A percentile compares a stretch with the other conserved stretches of the same genome.
Conservation (phyloP, 2,329 filamentous ascomycete species). For the Sphaerulina musiva region DNA sequence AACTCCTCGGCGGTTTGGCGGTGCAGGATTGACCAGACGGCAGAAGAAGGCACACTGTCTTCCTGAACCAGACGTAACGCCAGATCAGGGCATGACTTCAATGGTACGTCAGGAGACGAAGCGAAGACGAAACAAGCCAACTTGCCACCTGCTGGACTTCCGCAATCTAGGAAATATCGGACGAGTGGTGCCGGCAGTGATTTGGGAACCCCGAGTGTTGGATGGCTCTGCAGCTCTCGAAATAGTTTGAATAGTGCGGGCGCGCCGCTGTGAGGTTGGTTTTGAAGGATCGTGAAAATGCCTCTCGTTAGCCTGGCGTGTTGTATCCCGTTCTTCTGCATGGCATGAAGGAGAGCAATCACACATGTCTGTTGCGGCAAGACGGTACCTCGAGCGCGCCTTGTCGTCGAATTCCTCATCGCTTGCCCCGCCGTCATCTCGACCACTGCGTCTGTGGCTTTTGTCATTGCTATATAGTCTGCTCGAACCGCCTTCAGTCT, state of each 20-base stretch:
- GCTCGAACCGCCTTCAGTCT: not conserved
- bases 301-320: not conserved
- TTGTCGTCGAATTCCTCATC: not conserved
- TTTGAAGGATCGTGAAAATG: constrained; percentile 5
- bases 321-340: constrained; percentile 6
- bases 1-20: constrained; percentile 14
- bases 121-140: constrained; percentile 7
- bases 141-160: not conserved
- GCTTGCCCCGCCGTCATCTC: too few species aligned
- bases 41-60: not conserved
- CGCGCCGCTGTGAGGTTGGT: not conserved
- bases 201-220: constrained; percentile 1
- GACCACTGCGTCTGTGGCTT: not conserved
- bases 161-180: constrained; percentile 1
- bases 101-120: not conserved
- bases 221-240: constrained; percentile 4
- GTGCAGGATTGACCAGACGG: constrained; percentile 24
- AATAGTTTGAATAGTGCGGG: constrained; percentile 3
- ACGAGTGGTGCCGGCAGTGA: constrained; percentile 1
- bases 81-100: not conserved
- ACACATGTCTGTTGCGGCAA: not conserved
- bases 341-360: constrained; percentile 5
- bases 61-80: not conserved
- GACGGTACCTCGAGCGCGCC: not conserved
- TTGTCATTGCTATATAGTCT: not conserved